phyloP scores from a whole-genome alignment of 129 eudicot genomes.

The Flaveria sonorensis region DNA sequence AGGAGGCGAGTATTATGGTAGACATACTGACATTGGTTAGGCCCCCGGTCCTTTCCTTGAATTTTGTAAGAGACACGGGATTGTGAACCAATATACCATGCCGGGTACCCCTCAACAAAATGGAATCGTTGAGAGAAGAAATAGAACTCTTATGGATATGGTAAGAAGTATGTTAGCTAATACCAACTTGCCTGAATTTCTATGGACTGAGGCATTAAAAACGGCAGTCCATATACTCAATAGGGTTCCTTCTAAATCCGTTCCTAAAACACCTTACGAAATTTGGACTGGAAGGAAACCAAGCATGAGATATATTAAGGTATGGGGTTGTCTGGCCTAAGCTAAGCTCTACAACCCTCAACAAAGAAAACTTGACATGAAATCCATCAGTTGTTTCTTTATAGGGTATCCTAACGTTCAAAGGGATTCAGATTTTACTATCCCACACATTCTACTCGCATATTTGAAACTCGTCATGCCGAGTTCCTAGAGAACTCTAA shows the following conservation, averaged over 20 bases:
- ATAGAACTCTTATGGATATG: background rate
- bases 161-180: background rate
- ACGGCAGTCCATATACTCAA: background rate
- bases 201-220: conserved; percentile 3
- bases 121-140: background rate
- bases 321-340: background rate
- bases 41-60: background rate
- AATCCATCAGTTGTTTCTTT: background rate
- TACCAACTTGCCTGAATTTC: background rate
- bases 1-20: background rate
- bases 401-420: background rate
- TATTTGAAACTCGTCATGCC: background rate
- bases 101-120: background rate
- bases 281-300: background rate
- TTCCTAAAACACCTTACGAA: background rate
- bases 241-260: background rate
- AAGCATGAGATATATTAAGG: background rate
- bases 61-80: background rate
- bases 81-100: conserved; percentile 7
- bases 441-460: background rate
- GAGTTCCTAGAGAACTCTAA: background rate
- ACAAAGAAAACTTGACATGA: background rate
- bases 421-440: background rate
- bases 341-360: background rate
- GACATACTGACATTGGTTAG: background rate